phyloP scores from a whole-genome alignment of 495 filamentous ascomycete genomes.

The Evansstolkia leycettana region DNA sequence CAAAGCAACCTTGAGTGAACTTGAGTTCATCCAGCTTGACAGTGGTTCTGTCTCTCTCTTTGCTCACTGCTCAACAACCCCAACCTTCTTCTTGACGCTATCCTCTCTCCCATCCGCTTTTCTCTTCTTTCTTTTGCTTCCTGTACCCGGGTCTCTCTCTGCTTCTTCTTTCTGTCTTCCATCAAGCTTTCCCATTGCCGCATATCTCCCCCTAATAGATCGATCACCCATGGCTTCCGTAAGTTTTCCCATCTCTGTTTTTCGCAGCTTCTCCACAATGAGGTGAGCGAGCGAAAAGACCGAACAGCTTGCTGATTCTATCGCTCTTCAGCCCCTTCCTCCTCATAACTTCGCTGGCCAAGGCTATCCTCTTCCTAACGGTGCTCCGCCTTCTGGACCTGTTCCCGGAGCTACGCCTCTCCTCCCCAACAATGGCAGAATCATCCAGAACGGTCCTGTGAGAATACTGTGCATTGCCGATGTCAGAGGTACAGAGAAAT shows the following conservation, averaged over 20 bases:
- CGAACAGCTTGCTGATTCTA: conserved; percentile 1
- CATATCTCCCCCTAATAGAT: conserved; percentile 3
- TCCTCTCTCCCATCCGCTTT: conserved; percentile 4
- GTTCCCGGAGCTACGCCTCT: conserved; percentile 41
- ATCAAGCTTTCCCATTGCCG: conserved; percentile 9
- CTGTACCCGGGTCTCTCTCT: conserved; percentile 12
- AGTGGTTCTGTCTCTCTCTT: conserved; percentile 4
- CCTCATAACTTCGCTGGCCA: conserved; percentile 33
- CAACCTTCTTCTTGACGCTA: conserved; percentile 6
- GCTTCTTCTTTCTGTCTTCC: conserved; percentile 12
- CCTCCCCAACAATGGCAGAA: conserved; percentile 53
- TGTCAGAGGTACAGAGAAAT: conserved; percentile 65
- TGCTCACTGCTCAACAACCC: conserved; percentile 1
- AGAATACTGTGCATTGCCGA: conserved; percentile 94
- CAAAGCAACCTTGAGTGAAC: no score
- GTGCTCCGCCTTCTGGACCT: conserved; percentile 30
- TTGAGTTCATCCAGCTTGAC: background rate
- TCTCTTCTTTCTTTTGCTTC: conserved; percentile 7
- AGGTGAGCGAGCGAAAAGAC: no score
- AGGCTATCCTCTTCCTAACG: conserved; percentile 39
- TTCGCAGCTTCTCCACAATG: background rate
- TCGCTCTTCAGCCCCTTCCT: conserved; percentile 26
- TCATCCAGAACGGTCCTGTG: conserved; percentile 75
- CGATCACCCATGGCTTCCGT: conserved; percentile 40
- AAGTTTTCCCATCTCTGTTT: conserved; percentile 19